These are phyloP conservation scores for Capsella bursapastoris DNA, from an alignment of 345 rosid genomes.

Conservation along the genomic window DNA sequence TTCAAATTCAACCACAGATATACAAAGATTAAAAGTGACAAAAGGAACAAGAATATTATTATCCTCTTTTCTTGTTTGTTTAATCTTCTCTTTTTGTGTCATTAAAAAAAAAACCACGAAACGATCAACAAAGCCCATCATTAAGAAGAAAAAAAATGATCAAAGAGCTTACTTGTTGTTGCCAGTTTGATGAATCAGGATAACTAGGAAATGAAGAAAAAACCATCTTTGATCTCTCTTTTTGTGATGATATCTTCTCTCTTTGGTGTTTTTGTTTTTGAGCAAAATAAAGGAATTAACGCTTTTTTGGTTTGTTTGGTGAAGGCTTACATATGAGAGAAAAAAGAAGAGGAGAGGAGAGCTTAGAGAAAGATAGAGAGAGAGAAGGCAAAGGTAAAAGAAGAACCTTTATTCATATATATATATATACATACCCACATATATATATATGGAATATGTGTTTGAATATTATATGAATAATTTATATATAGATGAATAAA, in stretches of 20 bases:
- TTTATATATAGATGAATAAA: conserved; percentile 3
- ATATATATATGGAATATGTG: conserved; percentile 31
- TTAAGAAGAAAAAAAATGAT: not conserved
- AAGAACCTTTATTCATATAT: conserved; percentile 45
- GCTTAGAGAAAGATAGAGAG: conserved; percentile 38
- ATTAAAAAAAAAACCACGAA: not conserved
- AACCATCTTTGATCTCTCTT: conserved; percentile 45
- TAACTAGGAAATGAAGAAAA: conserved; percentile 45
- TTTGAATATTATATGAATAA: conserved; percentile 10
- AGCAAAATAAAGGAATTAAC: conserved; percentile 38
- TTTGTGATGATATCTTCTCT: conserved; percentile 35
- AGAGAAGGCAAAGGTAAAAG: conserved; percentile 46
- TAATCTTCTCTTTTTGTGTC: conserved; percentile 29
- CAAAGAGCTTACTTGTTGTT: conserved; percentile 47
- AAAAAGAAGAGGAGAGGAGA: conserved; percentile 34
- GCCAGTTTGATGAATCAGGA: conserved; percentile 50
- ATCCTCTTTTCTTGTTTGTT: conserved; percentile 37
- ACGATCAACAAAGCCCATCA: not conserved
- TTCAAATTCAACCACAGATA: conserved; percentile 47
- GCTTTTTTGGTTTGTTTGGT: conserved; percentile 29
- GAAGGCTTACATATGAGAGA: conserved; percentile 40
- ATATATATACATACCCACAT: conserved; percentile 40
- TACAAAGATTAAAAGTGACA: conserved; percentile 45
- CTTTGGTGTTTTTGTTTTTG: conserved; percentile 29
- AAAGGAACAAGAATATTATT: conserved; percentile 47